These are phyloP conservation scores for Cutaneotrichosporon cavernicola DNA, from an alignment of 1,284 basidiomycete genomes.

Conservation along the genomic window DNA sequence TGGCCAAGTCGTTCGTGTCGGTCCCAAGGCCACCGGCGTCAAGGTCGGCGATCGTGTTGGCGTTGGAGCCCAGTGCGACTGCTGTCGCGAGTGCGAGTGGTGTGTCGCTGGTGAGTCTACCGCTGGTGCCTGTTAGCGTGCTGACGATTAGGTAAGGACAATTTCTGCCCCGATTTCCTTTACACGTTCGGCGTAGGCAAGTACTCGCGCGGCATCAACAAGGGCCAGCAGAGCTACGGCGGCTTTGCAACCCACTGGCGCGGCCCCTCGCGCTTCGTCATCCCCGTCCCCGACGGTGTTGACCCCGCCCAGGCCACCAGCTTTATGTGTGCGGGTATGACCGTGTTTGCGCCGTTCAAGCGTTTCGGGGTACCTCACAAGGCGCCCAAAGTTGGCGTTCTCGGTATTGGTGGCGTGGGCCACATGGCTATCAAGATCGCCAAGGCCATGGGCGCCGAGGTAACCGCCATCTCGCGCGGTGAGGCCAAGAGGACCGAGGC, in stretches of 20 bases:
- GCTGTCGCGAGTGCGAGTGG: slow-evolving; percentile 51
- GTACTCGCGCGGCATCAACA: slow-evolving; percentile 22
- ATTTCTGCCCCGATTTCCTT: slow-evolving; percentile 3
- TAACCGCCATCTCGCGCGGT: slow-evolving; percentile 60
- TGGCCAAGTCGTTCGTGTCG: slow-evolving; percentile 34
- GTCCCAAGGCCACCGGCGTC: slow-evolving; percentile 29
- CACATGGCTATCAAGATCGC: slow-evolving; percentile 51
- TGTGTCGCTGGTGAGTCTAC: slow-evolving; percentile 53
- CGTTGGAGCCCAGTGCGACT: slow-evolving; percentile 57
- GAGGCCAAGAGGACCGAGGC: slow-evolving; percentile 56
- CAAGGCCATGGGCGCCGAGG: slow-evolving; percentile 61
- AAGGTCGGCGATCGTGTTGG: slow-evolving; percentile 55
- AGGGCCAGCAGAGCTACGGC: slow-evolving; percentile 51
- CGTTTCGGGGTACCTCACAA: slow-evolving; percentile 54
- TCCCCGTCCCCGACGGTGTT: slow-evolving; percentile 63
- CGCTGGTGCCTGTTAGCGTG: neutral
- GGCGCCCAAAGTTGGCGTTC: slow-evolving; percentile 57
- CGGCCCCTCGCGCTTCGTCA: slow-evolving; percentile 59
- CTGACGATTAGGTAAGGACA: slow-evolving; percentile 9
- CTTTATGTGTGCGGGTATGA: slow-evolving; percentile 54
- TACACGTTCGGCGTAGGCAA: slow-evolving; percentile 4
- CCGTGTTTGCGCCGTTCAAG: slow-evolving; percentile 55
- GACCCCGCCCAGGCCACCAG: slow-evolving; percentile 58
- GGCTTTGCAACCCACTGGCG: slow-evolving; percentile 53
- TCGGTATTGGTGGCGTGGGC: slow-evolving; percentile 55